Conservation (phyloP, 345 rosid genomes). For the Barbarea vulgaris region DNA sequence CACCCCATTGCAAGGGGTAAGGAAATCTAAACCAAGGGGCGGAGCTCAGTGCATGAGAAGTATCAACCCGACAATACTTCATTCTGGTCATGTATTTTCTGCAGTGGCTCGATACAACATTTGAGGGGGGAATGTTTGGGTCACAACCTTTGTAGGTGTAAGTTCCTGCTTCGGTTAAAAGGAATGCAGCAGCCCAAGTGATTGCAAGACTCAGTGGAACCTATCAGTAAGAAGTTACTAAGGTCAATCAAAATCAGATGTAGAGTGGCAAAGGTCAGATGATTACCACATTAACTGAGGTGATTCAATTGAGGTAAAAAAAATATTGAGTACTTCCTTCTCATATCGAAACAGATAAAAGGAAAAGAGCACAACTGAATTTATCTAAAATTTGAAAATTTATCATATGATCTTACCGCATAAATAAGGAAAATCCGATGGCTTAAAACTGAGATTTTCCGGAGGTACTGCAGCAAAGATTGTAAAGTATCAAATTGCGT, state of each 20-base stretch:
- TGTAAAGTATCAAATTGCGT: constrained; percentile 9
- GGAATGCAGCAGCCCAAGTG: constrained; percentile 90
- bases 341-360: not conserved
- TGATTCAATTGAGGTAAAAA: not conserved
- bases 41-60: constrained; percentile 77
- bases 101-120: constrained; percentile 82
- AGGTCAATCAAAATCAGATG: constrained; percentile 1
- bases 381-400: not conserved
- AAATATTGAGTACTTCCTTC: not conserved
- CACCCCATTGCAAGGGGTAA: constrained; percentile 97
- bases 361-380: not conserved
- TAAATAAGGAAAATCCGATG: constrained; percentile 93
- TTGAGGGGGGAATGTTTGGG: constrained; percentile 70
- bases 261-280: not conserved
- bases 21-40: constrained; percentile 99
- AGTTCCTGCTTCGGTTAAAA: constrained; percentile 83
- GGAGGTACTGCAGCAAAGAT: constrained; percentile 73
- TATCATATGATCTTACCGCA: constrained; percentile 58
- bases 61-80: constrained; percentile 87
- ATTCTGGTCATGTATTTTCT: constrained; percentile 77
- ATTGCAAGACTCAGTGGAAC: constrained; percentile 95
- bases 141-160: constrained; percentile 88
- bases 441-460: constrained; percentile 86
- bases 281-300: constrained; percentile 13
- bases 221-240: constrained; percentile 45